These are phyloP conservation scores for Rickenella mellea DNA, from an alignment of 768 basidiomycete species.

Conservation along the genomic window DNA sequence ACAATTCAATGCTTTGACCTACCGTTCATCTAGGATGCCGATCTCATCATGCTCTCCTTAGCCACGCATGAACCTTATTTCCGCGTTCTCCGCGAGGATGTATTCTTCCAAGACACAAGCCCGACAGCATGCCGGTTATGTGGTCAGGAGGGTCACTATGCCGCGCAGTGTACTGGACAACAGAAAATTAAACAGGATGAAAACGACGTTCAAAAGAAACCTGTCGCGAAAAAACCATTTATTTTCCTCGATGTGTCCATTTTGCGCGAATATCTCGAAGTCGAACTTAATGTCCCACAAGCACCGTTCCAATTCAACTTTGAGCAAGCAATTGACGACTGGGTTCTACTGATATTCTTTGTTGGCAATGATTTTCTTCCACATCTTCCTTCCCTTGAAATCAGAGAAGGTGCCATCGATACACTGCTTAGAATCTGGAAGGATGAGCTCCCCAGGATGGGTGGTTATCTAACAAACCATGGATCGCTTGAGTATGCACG, in stretches of 20 bases:
- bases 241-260: constrained; percentile 97
- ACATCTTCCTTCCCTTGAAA: constrained; percentile 95
- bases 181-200: no score
- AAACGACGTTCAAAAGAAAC: constrained; percentile 57
- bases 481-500: constrained; percentile 78
- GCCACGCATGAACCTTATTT: constrained; percentile 99
- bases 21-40: constrained; percentile 67
- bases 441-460: constrained; percentile 87
- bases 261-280: constrained; percentile 94
- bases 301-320: constrained; percentile 80
- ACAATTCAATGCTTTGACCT: constrained; percentile 1
- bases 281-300: constrained; percentile 81
- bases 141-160: constrained; percentile 91
- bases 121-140: constrained; percentile 81
- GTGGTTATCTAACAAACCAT: constrained; percentile 92
- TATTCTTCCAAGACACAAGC: constrained; percentile 79
- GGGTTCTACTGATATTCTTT: constrained; percentile 99
- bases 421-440: constrained; percentile 95
- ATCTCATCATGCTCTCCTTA: constrained; percentile 96
- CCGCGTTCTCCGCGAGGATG: constrained; percentile 94
- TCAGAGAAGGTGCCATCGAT: constrained; percentile 98
- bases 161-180: constrained; percentile 84
- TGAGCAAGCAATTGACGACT: constrained; percentile 98
- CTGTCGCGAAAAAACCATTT: constrained; percentile 85
- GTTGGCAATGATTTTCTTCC: constrained; percentile 99